Conservation (phyloP, 306 rosid genomes). For the Prinsepia uniflora region DNA sequence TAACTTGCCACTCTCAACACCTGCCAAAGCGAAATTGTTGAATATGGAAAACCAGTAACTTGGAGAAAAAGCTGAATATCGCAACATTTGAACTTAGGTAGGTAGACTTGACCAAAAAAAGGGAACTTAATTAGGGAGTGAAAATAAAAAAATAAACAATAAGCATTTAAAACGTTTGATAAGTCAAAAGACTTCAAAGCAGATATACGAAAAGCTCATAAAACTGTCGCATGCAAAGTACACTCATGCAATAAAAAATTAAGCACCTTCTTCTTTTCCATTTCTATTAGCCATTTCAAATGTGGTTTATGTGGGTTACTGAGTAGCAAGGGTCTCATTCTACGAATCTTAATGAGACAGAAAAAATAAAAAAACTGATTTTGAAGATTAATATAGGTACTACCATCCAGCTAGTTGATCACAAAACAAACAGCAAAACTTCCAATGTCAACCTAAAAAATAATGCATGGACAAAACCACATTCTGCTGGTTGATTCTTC, state of each 20-base stretch:
- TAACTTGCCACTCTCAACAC: constrained; percentile 67
- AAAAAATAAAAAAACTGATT: neutral
- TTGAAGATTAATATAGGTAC: neutral
- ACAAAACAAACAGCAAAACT: neutral
- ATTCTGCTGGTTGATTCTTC: neutral
- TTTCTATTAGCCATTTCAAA: neutral
- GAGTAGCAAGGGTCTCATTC: neutral
- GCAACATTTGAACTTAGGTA: neutral
- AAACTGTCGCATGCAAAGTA: neutral
- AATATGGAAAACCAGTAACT: neutral
- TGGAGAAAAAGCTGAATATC: constrained; percentile 23
- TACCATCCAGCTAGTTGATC: neutral
- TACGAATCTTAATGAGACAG: neutral
- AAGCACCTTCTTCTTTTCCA: neutral
- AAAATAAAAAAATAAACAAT: neutral
- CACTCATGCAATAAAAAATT: neutral
- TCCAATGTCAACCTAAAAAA: neutral
- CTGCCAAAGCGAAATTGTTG: constrained; percentile 25
- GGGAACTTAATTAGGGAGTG: neutral
- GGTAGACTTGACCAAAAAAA: neutral
- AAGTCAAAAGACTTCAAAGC: neutral
- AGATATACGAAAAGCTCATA: neutral
- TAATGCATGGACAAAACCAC: neutral
- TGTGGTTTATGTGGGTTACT: neutral
- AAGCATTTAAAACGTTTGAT: neutral